These are phyloP conservation scores for Polygonum maritimum DNA, from an alignment of 148 eudicot species.

Conservation along the genomic window DNA sequence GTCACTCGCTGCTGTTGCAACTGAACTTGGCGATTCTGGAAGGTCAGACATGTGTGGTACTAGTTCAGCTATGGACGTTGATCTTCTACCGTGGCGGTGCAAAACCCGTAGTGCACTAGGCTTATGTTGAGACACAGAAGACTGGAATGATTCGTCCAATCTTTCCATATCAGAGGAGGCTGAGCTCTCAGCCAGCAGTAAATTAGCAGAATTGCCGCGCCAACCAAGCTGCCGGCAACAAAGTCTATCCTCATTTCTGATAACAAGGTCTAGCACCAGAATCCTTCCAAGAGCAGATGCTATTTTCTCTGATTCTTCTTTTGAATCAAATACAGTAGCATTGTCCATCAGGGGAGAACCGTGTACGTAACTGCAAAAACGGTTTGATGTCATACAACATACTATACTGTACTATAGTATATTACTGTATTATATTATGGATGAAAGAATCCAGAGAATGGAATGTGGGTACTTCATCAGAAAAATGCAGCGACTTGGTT, in stretches of 20 bases:
- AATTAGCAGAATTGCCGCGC: conserved; percentile 93
- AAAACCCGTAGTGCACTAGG: conserved; percentile 52
- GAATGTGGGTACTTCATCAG: conserved; percentile 58
- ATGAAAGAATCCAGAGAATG: background rate
- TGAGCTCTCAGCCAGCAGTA: conserved; percentile 65
- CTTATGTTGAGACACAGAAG: conserved; percentile 58
- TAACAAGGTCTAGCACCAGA: conserved; percentile 84
- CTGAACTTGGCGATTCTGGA: conserved; percentile 35
- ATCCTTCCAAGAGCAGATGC: conserved; percentile 87
- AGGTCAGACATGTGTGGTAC: conserved; percentile 50
- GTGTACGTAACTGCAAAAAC: conserved; percentile 74
- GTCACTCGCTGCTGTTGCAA: conserved; percentile 31
- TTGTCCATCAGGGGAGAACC: conserved; percentile 90
- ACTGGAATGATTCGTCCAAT: conserved; percentile 65
- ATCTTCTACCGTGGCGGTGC: conserved; percentile 66
- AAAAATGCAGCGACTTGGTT: conserved; percentile 82
- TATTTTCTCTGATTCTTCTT: conserved; percentile 63
- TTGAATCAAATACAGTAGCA: conserved; percentile 58
- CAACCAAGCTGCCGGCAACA: conserved; percentile 87
- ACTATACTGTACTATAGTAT: no score
- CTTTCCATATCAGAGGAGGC: conserved; percentile 46
- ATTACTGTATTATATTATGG: background rate
- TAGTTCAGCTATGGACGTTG: conserved; percentile 47
- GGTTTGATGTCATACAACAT: background rate
- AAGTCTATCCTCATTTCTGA: conserved; percentile 96